Base-by-base conservation (phyloP, 495 filamentous ascomycete genomes). In the Acidomyces sp. region DNA sequence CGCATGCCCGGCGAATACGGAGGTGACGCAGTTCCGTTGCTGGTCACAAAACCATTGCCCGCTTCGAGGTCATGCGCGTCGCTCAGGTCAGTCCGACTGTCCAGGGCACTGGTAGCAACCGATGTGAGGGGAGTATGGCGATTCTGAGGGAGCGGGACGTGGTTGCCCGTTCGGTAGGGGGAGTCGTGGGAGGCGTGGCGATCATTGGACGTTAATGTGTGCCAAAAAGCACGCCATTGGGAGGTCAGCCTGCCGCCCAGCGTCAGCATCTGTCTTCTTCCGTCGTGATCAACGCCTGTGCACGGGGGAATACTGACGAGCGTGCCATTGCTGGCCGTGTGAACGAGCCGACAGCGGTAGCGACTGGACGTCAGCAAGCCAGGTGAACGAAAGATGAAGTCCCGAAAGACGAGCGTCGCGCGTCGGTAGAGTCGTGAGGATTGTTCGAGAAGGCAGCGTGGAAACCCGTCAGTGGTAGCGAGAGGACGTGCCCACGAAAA, bases 1-100 rank as follows among this genome's bases (percentile, higher is more conserved):
- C 87, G 69, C 75, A 93, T 77, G 36, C 92, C 90, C 21, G 90
- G 92, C 3, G 85, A 84, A 62, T 96, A 96, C 24, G 86, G 82
- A 6, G 75, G 72, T 10, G 72, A 75, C 48, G 71, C 67, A n/a
- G 63, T 61, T 29, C 67, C 68, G 18, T 80, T 80, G 39, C 75
- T 81, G 41, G 69, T 69, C 28, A 70, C 65, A 54, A 71, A 73
- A 49, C 71, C 71, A 49, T 74, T 70, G 40, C 45, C 53, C 4
- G 43, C 49, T 41, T 53, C 49, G 45, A 57, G 45, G 19, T 62
- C 63, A 55, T 64, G 33, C 62, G 63, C 43, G 62, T 92, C 85
- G 21, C 90, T 82, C 24, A 64, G 60, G 37, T 64, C 60, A 12
- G 51, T 39, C 15, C 58, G 54, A 6, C 58, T 61, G 23, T 62